These are phyloP conservation scores for Naumovozyma dairenensis DNA, from an alignment of 805 yeast species.

Conservation along the genomic window DNA sequence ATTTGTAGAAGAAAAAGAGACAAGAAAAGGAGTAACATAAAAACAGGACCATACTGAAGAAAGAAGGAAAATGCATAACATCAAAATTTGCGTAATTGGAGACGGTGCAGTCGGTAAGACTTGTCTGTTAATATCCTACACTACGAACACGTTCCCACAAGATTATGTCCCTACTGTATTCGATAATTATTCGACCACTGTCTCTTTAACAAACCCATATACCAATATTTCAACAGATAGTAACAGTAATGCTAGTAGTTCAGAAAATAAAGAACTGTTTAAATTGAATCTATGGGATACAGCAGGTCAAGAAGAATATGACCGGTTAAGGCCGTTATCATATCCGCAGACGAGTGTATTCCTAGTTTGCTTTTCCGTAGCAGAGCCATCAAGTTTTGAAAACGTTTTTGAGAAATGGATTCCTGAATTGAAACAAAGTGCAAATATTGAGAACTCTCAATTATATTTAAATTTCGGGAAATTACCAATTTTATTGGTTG, in stretches of 20 bases:
- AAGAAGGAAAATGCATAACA: conserved; percentile 87
- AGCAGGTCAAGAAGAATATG: conserved; percentile 91
- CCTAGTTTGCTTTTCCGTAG: conserved; percentile 75
- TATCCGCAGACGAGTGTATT: conserved; percentile 91
- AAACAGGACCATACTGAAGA: too few relatives aligned
- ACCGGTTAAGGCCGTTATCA: conserved; percentile 76
- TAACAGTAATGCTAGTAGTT: neutral
- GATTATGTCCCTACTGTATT: conserved; percentile 93
- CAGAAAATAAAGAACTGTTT: conserved; percentile 43
- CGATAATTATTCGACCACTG: conserved; percentile 82
- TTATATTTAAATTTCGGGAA: conserved; percentile 12
- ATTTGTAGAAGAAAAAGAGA: too few relatives aligned
- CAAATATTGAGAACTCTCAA: conserved; percentile 41
- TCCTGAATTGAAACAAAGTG: conserved; percentile 80
- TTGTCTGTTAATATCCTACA: conserved; percentile 76
- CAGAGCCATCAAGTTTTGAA: conserved; percentile 68
- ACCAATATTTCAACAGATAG: neutral
- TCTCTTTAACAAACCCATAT: conserved; percentile 33
- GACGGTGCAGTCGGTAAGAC: conserved; percentile 96
- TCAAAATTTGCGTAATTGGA: conserved; percentile 89
- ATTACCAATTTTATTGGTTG: conserved; percentile 56
- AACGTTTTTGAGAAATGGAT: conserved; percentile 77
- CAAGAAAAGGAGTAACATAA: too few relatives aligned
- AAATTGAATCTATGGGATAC: conserved; percentile 92
- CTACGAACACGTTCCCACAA: conserved; percentile 86